phyloP scores from a whole-genome alignment of 345 rosid species.

The Heritiera fomes region DNA sequence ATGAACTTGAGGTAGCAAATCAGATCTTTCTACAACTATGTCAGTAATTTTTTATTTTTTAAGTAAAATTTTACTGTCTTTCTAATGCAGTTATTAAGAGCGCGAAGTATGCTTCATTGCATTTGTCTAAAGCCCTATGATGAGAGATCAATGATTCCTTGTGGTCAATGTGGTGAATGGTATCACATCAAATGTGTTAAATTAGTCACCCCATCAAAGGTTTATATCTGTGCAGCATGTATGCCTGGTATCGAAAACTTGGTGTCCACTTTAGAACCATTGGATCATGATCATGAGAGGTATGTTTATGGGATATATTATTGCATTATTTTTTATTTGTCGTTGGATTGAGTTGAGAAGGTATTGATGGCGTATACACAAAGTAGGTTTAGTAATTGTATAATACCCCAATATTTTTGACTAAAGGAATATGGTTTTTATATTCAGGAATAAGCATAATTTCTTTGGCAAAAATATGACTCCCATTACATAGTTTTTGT shows the following conservation, averaged over 20 bases:
- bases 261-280: constrained; percentile 20
- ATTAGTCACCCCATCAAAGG: constrained; percentile 42
- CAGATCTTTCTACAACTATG: neutral
- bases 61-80: constrained; percentile 13
- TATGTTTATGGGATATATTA: constrained; percentile 26
- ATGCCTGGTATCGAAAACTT: constrained; percentile 37
- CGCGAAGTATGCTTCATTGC: constrained; percentile 82
- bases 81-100: constrained; percentile 62
- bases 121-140: constrained; percentile 80
- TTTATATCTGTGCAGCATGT: constrained; percentile 81
- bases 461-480: neutral
- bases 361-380: neutral
- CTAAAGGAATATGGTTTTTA: neutral
- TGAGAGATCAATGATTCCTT: constrained; percentile 57
- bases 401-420: neutral
- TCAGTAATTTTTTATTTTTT: neutral
- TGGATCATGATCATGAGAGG: constrained; percentile 48
- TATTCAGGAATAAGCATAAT: neutral
- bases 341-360: neutral
- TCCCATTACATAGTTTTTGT: neutral
- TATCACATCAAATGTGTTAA: constrained; percentile 74
- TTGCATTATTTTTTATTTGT: neutral
- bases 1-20: constrained; percentile 71
- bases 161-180: constrained; percentile 69
- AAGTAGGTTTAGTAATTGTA: neutral